phyloP scores from a whole-genome alignment of 148 eudicot species.

The Gaultheria prostrata region DNA sequence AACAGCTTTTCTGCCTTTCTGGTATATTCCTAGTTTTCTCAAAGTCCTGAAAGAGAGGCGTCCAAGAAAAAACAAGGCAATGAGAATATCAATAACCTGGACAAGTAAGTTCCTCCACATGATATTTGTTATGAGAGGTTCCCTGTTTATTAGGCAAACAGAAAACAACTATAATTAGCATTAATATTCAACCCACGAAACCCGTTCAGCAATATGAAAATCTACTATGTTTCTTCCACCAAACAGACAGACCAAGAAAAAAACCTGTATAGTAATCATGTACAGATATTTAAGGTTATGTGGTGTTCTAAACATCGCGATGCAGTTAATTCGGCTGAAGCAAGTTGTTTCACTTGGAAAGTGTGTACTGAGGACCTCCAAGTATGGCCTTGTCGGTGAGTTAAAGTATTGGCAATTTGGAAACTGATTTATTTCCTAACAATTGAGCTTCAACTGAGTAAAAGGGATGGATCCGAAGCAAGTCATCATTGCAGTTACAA shows the following conservation, averaged over 20 bases:
- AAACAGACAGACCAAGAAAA: not conserved
- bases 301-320: not conserved
- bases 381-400: not conserved
- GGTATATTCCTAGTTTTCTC: not conserved
- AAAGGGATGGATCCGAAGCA: not conserved
- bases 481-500: conserved; percentile 2
- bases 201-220: not conserved
- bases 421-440: not conserved
- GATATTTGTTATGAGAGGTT: conserved; percentile 93
- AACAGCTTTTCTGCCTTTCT: not conserved
- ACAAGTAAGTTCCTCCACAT: conserved; percentile 95
- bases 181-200: not conserved
- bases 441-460: not conserved
- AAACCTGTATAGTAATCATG: not conserved
- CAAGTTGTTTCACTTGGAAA: not conserved
- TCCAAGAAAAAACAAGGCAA: not conserved
- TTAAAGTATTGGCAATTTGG: not conserved
- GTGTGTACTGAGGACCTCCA: not conserved
- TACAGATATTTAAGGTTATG: not conserved
- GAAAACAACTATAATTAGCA: not conserved
- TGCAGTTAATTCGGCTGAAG: not conserved
- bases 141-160: conserved; percentile 48
- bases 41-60: not conserved
- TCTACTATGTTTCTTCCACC: not conserved
- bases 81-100: conserved; percentile 48